These are phyloP conservation scores for Vachellia pachyceras DNA, from an alignment of 306 rosid genomes.

Conservation along the genomic window DNA sequence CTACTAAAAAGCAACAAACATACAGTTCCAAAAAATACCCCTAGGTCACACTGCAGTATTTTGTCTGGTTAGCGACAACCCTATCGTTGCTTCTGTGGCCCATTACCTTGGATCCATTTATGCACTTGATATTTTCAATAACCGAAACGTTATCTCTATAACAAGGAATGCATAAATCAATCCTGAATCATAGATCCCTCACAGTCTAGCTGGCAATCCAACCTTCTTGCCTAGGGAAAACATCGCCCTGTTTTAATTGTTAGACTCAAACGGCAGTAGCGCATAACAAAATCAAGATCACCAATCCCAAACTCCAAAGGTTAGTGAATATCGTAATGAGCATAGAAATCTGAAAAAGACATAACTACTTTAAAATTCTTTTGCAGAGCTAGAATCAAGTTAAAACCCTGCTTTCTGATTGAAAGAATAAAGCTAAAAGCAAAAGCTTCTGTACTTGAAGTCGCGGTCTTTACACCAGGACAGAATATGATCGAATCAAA, in stretches of 20 bases:
- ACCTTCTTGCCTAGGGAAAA: background rate
- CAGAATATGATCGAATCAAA: background rate
- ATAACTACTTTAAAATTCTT: background rate
- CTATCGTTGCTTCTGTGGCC: background rate
- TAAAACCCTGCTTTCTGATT: background rate
- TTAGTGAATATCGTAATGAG: background rate
- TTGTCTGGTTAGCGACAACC: constrained; percentile 13
- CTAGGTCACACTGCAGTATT: background rate
- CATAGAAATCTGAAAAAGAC: background rate
- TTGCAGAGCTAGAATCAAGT: background rate
- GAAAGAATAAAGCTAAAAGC: constrained; percentile 1
- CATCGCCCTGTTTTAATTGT: background rate
- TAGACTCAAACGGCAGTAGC: background rate
- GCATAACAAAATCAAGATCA: background rate
- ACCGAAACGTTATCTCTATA: background rate
- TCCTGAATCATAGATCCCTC: background rate
- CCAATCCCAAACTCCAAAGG: background rate
- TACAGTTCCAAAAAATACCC: background rate
- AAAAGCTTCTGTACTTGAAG: constrained; percentile 9
- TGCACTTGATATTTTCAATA: background rate
- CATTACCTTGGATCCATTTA: background rate
- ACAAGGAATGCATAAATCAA: constrained; percentile 17
- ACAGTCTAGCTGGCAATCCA: background rate
- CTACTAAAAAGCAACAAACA: background rate
- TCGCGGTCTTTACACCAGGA: background rate